Evolutionary conservation across 108 stramenopile genomes (phyloP), one percentile per base, ranked within the genome.

Genomic region (Parmales sp.): DNA sequence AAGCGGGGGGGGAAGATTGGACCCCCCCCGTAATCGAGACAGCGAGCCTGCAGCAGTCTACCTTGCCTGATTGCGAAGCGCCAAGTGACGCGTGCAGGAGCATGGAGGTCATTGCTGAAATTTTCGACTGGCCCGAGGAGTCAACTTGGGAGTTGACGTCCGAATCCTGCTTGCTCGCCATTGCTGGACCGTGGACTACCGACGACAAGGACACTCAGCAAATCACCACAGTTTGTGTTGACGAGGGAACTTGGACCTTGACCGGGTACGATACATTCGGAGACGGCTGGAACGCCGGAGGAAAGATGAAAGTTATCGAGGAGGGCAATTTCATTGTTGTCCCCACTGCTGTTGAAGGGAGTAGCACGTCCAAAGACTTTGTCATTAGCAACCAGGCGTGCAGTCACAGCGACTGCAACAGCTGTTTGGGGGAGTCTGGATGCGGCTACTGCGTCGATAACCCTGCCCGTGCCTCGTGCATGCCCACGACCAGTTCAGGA

Each of bases 101-200:
- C 28, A 34, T 60, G 6, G 36, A 28, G 31, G 20, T 60, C 36
- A 34, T 60, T 2, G 54, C 20, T 20, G 54, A 60, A 11, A 6
- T 60, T 3, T 60, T 60, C 54, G 54, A 60, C 20, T 60, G 54
- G 54, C 29, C 54, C 29, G 54, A 34, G 4, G 54, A 60, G 54
- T 60, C 54, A 13, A 28, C 26, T 16, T 60, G 54, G 54, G 54
- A 60, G 54, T 13, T 60, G 4, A 60, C 29, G 6, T 11, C 11
- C 41, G 11, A 8, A 11, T 8, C 11, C 8, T 60, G 54, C 54
- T 60, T 60, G 6, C 18, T 28, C 4, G 3, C 54, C 29, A 60
- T 60, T 28, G 54, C 13, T 1, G 54, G 54, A 2, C 54, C 54
- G 3, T 60, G 54, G 54, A 13, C 5, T 4, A 20, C 13, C 13